Evolutionary conservation across 2,329 filamentous ascomycete genomes (phyloP), one percentile per base, ranked within the genome.

Genomic region (Cytospora paraplurivora): DNA sequence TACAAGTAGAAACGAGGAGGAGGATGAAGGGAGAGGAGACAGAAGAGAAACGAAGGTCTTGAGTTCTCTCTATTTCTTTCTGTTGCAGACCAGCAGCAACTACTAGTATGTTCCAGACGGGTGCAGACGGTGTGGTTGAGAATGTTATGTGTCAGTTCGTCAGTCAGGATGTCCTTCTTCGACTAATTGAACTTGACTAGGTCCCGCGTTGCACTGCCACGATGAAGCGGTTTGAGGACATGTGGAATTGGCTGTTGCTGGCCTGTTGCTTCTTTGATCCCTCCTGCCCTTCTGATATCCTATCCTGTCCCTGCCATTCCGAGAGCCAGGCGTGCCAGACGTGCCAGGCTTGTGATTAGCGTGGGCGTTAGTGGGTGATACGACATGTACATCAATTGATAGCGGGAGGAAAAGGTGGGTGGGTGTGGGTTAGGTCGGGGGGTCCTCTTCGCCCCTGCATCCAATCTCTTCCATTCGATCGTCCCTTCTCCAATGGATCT

Each of bases 371-470:
- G 50, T 38, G 50, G 27, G 27, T 27, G 27, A 27, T 27, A 27
- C 27, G 27, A 27, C 27, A 27, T 27, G 27, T 27, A 27, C 27
- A 27, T 27, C 27, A 27, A 27, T 27, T 27, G 27, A 27, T 27
- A 27, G 27, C 27, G 27, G 27, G 27, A 3, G 27, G 27, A 27
- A 27, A 27, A 3, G 27, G 27, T 27, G 27, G 27, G 27, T 27
- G 27, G 4, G 27, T 27, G 27, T 27, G 27, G 27, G 27, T 27
- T 27, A 51, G 37, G 56, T 44, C 19, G 56, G 56, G 56, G 50
- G 56, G 56, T 59, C 56, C 56, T 47, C 56, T 60, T 27, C 27
- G 58, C 58, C 58, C 58, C 58, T 60, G 58, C 50, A 50, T 60
- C 58, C 58, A 60, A 60, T 60, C 58, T 60, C 58, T 35, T 37